phyloP scores from a whole-genome alignment of 768 basidiomycete genomes.

The Suillus plorans region DNA sequence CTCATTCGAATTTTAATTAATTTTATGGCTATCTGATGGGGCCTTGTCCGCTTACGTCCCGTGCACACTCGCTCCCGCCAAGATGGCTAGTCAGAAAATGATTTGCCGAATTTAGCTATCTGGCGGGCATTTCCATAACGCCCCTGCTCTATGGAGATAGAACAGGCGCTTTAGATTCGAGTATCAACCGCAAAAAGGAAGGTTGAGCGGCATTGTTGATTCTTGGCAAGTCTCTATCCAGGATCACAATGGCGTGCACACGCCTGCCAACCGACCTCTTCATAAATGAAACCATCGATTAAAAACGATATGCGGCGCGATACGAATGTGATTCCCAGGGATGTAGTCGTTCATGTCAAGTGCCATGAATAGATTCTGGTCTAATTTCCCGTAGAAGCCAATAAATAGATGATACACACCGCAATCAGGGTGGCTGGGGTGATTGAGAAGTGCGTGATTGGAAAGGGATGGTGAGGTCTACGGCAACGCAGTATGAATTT shows the following conservation, averaged over 20 bases:
- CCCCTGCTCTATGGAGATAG: slow-evolving; percentile 17
- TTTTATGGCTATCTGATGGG: slow-evolving; percentile 21
- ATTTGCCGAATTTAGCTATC: slow-evolving; percentile 16
- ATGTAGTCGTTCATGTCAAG: slow-evolving; percentile 9
- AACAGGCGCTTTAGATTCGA: slow-evolving; percentile 18
- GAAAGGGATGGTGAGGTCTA: slow-evolving; percentile 12
- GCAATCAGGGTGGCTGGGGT: slow-evolving; percentile 26
- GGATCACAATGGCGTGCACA: slow-evolving; percentile 10
- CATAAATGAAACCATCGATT: slow-evolving; percentile 30
- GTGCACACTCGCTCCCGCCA: slow-evolving; percentile 31
- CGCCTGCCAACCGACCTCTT: slow-evolving; percentile 16
- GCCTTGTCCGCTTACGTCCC: slow-evolving; percentile 31
- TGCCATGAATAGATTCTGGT: slow-evolving; percentile 13
- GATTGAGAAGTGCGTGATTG: slow-evolving; percentile 15
- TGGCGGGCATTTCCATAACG: slow-evolving; percentile 23
- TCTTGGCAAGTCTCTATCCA: slow-evolving; percentile 10
- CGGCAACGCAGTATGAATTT: slow-evolving; percentile 15
- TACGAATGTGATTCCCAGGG: slow-evolving; percentile 12
- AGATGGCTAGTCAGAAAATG: slow-evolving; percentile 16
- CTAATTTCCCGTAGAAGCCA: slow-evolving; percentile 8
- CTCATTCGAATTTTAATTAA: slow-evolving; percentile 21
- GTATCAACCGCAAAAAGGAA: slow-evolving; percentile 26
- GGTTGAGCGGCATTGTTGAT: slow-evolving; percentile 26
- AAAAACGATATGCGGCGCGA: slow-evolving; percentile 16
- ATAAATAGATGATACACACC: slow-evolving; percentile 6